These are phyloP conservation scores for Zoysia japonica DNA, from an alignment of 176 grass and related monocot species.

Conservation along the genomic window DNA sequence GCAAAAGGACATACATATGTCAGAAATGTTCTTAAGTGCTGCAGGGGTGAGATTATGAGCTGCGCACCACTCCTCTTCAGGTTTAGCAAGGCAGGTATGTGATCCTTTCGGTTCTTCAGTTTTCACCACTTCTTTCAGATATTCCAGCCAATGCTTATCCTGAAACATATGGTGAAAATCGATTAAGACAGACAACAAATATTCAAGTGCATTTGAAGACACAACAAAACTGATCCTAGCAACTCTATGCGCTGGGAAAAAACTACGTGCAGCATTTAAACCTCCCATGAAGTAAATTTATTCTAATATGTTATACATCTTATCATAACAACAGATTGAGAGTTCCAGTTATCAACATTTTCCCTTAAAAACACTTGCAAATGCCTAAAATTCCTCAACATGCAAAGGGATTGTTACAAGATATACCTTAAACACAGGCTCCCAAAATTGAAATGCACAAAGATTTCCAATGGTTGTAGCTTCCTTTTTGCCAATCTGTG, in stretches of 20 bases:
- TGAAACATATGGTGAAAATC: constrained; percentile 37
- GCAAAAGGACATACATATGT: constrained; percentile 76
- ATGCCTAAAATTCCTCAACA: constrained; percentile 6
- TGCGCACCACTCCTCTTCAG: constrained; percentile 89
- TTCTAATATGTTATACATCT: constrained; percentile 7
- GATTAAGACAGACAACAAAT: constrained; percentile 16
- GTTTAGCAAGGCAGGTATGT: constrained; percentile 46
- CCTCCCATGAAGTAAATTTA: not conserved
- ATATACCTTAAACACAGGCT: constrained; percentile 82
- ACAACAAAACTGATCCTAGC: not conserved
- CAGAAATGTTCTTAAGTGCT: constrained; percentile 72
- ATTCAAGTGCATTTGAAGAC: not conserved
- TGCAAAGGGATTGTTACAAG: constrained; percentile 16
- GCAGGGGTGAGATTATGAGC: constrained; percentile 69
- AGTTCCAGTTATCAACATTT: constrained; percentile 2
- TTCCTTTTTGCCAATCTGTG: constrained; percentile 76
- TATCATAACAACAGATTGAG: not conserved
- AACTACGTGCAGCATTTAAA: not conserved
- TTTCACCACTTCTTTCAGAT: constrained; percentile 58
- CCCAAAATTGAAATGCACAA: constrained; percentile 94
- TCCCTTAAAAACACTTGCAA: not conserved
- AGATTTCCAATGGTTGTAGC: constrained; percentile 71
- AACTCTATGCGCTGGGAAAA: not conserved
- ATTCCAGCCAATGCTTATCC: constrained; percentile 70
- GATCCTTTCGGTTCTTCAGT: constrained; percentile 33